Base-by-base conservation (phyloP, 768 basidiomycete genomes). In the Agrocybe pediades region DNA sequence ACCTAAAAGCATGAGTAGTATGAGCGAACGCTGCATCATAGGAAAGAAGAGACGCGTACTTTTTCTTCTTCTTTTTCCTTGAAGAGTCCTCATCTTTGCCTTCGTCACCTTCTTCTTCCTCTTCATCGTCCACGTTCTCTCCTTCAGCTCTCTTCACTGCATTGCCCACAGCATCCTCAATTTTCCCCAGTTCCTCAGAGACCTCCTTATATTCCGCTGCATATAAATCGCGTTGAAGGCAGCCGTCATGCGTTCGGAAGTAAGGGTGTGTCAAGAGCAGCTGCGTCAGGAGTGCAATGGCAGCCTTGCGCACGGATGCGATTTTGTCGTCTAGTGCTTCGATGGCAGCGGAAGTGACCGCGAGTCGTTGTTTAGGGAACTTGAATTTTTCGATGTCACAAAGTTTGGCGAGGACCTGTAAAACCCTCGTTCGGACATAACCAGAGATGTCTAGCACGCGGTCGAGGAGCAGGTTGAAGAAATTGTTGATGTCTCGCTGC, bases 341-440 rank as follows among this genome's bases (percentile, higher is more conserved):
- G 26, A 91, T 84, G 0, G 94, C 89, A n/a, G 84, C 82, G 45
- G 79, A 76, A 4, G 94, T 88, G 27, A 95, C 84, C 17, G 76
- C 74, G 26, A 92, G 76, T 0, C 95, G 82, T 56, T 95, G 88
- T 67, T 92, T 90, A 0, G 94, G 93, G 70, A 94, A 95, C 63
- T 92, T 93, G 66, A 58, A 53, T 6, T 78, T 76, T 23, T 88
- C 80, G 46, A 96, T 84, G 13, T 75, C 73, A 67, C 89, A 90
- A 3, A 97, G 77, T 63, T 85, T 86, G 40, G 82, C 76, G 45
- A 97, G 72, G 1, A 90, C 91, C 7, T 78, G 68, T 41, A 98
- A 80, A 21, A 95, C 92, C 67, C 95, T 98, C 48, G 84, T 82
- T 46, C 97, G 88, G 26, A 99, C 96, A 68, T 95, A 98, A 45